These are phyloP conservation scores for Conticribra guillardii DNA, from an alignment of 108 stramenopile species.

Conservation along the genomic window DNA sequence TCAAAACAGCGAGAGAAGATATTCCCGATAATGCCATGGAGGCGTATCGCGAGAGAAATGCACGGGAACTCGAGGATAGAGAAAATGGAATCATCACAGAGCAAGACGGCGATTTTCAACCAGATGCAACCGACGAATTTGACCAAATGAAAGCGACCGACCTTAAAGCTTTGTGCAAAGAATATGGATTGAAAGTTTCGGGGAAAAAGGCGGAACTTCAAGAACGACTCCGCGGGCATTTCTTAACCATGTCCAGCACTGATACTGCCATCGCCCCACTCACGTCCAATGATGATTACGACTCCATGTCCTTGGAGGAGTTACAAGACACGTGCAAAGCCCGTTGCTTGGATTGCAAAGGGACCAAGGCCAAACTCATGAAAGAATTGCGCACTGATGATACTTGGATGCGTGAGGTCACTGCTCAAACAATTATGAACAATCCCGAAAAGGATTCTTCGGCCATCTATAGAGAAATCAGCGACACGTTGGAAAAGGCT, in stretches of 20 bases:
- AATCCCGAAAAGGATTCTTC: conserved; percentile 40
- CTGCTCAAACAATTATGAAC: conserved; percentile 25
- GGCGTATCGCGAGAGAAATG: conserved; percentile 49
- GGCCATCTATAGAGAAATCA: conserved; percentile 50
- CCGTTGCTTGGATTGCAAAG: conserved; percentile 44
- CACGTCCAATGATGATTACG: conserved; percentile 62
- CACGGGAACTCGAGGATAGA: conserved; percentile 27
- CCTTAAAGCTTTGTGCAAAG: conserved; percentile 85
- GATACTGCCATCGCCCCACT: conserved; percentile 11
- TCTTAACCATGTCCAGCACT: conserved; percentile 33
- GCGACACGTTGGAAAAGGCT: conserved; percentile 58
- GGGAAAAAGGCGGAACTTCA: conserved; percentile 86
- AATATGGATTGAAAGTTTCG: conserved; percentile 80
- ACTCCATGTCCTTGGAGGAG: conserved; percentile 78
- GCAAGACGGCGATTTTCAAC: neutral
- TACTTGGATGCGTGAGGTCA: conserved; percentile 46
- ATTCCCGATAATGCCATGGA: conserved; percentile 83
- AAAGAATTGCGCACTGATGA: conserved; percentile 64
- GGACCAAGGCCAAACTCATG: conserved; percentile 61
- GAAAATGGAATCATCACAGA: conserved; percentile 3
- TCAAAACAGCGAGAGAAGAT: conserved; percentile 85
- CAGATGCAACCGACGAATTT: conserved; percentile 59
- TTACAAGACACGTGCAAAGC: conserved; percentile 62
- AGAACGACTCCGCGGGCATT: conserved; percentile 75
- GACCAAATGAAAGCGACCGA: conserved; percentile 78